Evolutionary conservation across 2,329 filamentous ascomycete species (phyloP), one percentile per base, ranked within the genome.

Genomic region (Phaeosphaeriaceae sp.): DNA sequence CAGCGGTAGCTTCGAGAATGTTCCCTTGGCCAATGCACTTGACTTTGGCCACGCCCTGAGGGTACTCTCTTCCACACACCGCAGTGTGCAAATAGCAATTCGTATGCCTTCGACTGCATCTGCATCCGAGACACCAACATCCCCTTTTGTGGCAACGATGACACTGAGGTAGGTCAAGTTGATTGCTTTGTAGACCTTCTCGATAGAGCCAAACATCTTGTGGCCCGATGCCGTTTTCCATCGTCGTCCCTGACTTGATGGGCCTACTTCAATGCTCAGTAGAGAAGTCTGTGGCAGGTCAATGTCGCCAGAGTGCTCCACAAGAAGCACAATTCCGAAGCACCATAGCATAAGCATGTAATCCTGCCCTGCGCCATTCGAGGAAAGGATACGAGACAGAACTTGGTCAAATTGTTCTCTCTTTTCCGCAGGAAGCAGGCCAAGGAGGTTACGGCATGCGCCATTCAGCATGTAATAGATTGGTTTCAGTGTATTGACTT

Each of bases 381-480:
- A 72, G 1, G 64, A 67, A 0, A 78, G 54, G 22, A 77, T 70
- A 6, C 67, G 61, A 51, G 64, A 68, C 24, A 78, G 47, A 28
- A 71, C 65, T 17, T 65, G 56, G 28, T 78, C 74, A 22, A 77
- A 73, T 11, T 59, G 56, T 32, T 69, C 63, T 30, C 59, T 63
- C 13, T 53, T 47, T 6, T 69, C 66, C 4, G 60, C 15, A 2
- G 73, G 61, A 21, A 78, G 63, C 10, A 73, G 52, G 17, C 49
- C 49, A 9, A 74, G 58, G 2, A 79, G 68, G 3, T 68, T 66
- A 22, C 63, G 57, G 56, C 77, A 78, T n/a, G 76, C 75, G 48
- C 77, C 77, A 56, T 74, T 72, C 23, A 78, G 66, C 66, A 77
- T 73, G 19, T 52, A 61, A 28, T 77, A 74, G 3, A 78, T 63